Evolutionary conservation across 331 rosid species (phyloP), one percentile per base, ranked within the genome.

Genomic region (Phaseolus coccineus): DNA sequence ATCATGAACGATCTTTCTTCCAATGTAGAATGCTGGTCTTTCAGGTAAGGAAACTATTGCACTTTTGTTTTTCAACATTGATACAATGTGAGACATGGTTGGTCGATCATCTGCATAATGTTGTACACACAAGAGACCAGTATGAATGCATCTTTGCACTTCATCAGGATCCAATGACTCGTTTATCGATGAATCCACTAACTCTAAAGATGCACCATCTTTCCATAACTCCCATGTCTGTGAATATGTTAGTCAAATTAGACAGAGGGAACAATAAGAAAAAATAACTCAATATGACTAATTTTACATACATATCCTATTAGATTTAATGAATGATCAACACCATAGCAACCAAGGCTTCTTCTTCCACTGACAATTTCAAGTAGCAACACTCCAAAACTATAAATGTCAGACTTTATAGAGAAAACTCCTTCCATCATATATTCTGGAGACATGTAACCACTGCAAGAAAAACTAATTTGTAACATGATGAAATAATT

Each of bases 151-250:
- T 55, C 77, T 52, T 35, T 50, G 1, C 35, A 56, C 66, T 24
- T 73, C 77, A 3, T 73, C 66, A 19, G 8, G 8, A 55, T 9
- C 52, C 37, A 3, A 58, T 13, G 71, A 47, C 3, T 70, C 64
- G 0, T 19, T 44, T 5, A 70, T 11, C 13, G 28, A 28, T 27
- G 40, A 2, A 28, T 59, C 40, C 0, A 30, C 0, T 4, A 59
- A 59, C 2, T 13, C 10, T 6, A 48, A 10, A 1, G 40, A n/a
- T 0, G 0, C 31, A n/a, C 64, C 71, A 13, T 13, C 56, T 13
- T 31, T 64, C 77, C 82, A 79, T 14, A 59, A 46, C 58, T 69
- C 53, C 71, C 77, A 79, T 19, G 77, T 64, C 82, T 79, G 44
- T 8, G 1, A 16, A 5, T 5, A 50, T 40, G 40, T 28, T 10